These are phyloP conservation scores for Microascus cirrosus DNA, from an alignment of 2,329 filamentous ascomycete species.

Conservation along the genomic window DNA sequence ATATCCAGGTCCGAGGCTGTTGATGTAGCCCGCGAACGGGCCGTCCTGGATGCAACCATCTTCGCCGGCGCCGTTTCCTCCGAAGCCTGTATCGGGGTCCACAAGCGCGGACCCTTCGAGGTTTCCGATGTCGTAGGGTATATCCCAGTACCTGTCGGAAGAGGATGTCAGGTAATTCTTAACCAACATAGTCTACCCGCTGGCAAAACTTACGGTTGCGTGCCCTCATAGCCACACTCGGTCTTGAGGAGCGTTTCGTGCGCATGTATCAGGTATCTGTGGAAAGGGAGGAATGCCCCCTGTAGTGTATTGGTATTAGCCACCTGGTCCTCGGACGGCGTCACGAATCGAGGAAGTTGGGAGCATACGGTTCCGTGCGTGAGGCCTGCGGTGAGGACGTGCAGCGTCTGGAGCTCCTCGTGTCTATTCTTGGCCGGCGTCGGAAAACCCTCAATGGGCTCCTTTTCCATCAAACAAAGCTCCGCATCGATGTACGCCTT, in stretches of 20 bases:
- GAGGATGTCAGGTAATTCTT: neutral
- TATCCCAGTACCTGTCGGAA: conserved; percentile 7
- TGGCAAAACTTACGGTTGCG: conserved; percentile 17
- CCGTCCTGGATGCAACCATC: conserved; percentile 10
- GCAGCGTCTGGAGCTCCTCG: conserved; percentile 9
- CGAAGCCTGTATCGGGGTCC: conserved; percentile 8
- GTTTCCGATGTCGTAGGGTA: conserved; percentile 5
- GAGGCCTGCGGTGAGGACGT: conserved; percentile 7
- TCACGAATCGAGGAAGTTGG: too few species aligned
- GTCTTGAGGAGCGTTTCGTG: conserved; percentile 17
- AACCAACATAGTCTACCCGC: conserved; percentile 2
- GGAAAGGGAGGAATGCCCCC: conserved; percentile 21
- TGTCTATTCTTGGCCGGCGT: conserved; percentile 7
- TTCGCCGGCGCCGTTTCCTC: conserved; percentile 6
- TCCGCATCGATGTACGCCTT: conserved; percentile 9
- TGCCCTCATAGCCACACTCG: conserved; percentile 19
- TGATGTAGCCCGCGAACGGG: conserved; percentile 16
- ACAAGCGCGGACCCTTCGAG: conserved; percentile 6
- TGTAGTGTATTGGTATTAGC: neutral
- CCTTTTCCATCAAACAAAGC: conserved; percentile 8
- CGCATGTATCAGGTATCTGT: conserved; percentile 18
- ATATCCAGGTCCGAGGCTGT: conserved; percentile 26
- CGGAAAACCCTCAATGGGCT: conserved; percentile 3
- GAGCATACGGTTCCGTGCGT: conserved; percentile 8
- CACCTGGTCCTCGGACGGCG: too few species aligned